These are phyloP conservation scores for Phytophthora megakarya DNA, from an alignment of 352 stramenopile species.

Conservation along the genomic window DNA sequence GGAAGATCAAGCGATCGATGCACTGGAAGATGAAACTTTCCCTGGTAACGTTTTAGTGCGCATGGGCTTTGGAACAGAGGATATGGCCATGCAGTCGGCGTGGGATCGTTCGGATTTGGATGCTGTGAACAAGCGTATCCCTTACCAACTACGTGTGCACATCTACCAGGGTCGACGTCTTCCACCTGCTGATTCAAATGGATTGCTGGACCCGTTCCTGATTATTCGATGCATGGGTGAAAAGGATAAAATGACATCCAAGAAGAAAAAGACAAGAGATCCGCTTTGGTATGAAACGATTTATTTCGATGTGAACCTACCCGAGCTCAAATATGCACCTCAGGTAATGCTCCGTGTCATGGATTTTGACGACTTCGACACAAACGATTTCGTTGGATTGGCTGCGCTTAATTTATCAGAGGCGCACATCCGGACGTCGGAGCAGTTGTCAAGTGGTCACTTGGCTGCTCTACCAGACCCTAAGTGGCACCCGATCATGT, in stretches of 20 bases:
- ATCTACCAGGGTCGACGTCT: slow-evolving; percentile 84
- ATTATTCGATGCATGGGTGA: slow-evolving; percentile 81
- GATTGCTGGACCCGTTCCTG: slow-evolving; percentile 84
- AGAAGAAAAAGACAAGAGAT: slow-evolving; percentile 82
- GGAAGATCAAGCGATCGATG: slow-evolving; percentile 83
- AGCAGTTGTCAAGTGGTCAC: slow-evolving; percentile 56
- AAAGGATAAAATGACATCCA: slow-evolving; percentile 72
- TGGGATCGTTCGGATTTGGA: slow-evolving; percentile 64
- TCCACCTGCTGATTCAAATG: slow-evolving; percentile 83
- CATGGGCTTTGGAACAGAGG: slow-evolving; percentile 77
- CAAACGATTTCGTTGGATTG: slow-evolving; percentile 72
- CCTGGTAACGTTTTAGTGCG: slow-evolving; percentile 82
- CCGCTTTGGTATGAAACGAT: slow-evolving; percentile 89
- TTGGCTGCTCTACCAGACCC: slow-evolving; percentile 57
- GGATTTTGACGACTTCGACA: slow-evolving; percentile 80
- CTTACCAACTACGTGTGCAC: slow-evolving; percentile 85
- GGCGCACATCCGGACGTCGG: slow-evolving; percentile 67
- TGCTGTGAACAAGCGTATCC: slow-evolving; percentile 76
- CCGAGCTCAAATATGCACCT: slow-evolving; percentile 73
- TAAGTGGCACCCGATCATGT: slow-evolving; percentile 78
- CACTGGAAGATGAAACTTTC: slow-evolving; percentile 76
- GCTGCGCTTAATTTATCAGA: slow-evolving; percentile 71
- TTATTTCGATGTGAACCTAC: slow-evolving; percentile 87
- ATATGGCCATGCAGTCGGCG: slow-evolving; percentile 59
- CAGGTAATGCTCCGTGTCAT: slow-evolving; percentile 84